Evolutionary conservation across 148 eudicot genomes (phyloP), one percentile per base, ranked within the genome.

Genomic region (Persicaria maculosa): DNA sequence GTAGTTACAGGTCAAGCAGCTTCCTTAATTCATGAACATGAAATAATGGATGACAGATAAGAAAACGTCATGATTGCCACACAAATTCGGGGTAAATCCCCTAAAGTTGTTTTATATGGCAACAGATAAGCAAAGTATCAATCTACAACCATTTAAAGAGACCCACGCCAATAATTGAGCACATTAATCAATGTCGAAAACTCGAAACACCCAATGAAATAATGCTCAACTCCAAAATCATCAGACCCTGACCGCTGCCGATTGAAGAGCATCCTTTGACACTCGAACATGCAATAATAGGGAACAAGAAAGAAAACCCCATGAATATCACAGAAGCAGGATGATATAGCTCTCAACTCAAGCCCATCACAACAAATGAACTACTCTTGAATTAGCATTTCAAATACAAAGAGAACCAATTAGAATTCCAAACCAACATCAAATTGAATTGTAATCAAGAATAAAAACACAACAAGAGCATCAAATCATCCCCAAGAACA

Each of bases 251-350:
- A 40, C 17, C 0, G n/a, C 70, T 12, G 70, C 19, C 15, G 46
- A 71, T 47, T 45, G 72, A 71, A 46, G 54, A 46, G 16, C 15
- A 45, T 47, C 54, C 54, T 47, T 71, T 22, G 54, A 47, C 53
- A 71, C 5, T 47, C 46, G 73, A 71, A 17, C 73, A 71, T 71
- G 22, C 40, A 19, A 71, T 71, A 71, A 71, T 71, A 48, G 73
- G 16, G 43, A 45, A 46, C 50, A 46, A 46, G 36, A 54, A 71
- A 17, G 73, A 46, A 71, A 22, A 47, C 73, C 14, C 36, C 73
- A 47, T 71, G 36, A 47, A 45, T 11, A 4, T 48, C 36, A 71
- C 50, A 48, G 53, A 71, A 71, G 54, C 73, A 47, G n/a, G 25
- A 46, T 19, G 7, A 19, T 9, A 6, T 17, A 46, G 54, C 36